Base-by-base conservation (phyloP, 1,284 basidiomycete genomes). In the Cerioporus squamosus region DNA sequence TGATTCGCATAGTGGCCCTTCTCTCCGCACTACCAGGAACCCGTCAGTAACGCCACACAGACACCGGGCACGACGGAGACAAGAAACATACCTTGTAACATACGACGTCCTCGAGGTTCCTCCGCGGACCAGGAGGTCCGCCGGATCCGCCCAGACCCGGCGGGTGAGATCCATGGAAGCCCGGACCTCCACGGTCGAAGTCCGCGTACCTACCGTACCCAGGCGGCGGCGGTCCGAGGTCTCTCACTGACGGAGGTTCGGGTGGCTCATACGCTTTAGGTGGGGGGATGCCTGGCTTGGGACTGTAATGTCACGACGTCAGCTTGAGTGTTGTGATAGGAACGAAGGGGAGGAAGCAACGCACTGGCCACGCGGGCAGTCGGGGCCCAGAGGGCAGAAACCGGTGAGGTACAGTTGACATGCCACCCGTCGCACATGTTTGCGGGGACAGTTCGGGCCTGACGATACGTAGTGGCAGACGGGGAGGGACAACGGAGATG, bases 1-100 rank as follows among this genome's bases (percentile, higher is more conserved):
- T 92, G 87, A 72, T 97, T 97, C n/a, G 95, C 95, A 70, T 96
- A 97, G 72, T 97, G 95, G 1, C 95, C 95, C 68, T 91, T 89
- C 75, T 94, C 90, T 49, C 92, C 91, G 68, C 93, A 94, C 90
- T 93, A 51, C 14, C 18, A 54, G 66, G 62, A 56, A 67, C 67
- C 17, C 50, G 49, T 62, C 55, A 65, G 44, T 20, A 45, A 51
- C 56, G 59, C 68, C 61, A 48, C 24, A 39, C 47, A 36, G 55
- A 43, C 22, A 48, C 36, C 20, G 20, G 38, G 29, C 7, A 49
- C 36, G 57, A 53, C 45, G 24, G 29, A 65, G 67, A 60, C 29
- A 24, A 17, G 7, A 26, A 23, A 66, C 75, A 26, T 63, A 91
- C 93, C 83, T 95, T 95, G 81, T 95, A 97, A 72, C 94, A 97